Conservation (phyloP, 768 basidiomycete genomes). For the Scleroderma bovista region DNA sequence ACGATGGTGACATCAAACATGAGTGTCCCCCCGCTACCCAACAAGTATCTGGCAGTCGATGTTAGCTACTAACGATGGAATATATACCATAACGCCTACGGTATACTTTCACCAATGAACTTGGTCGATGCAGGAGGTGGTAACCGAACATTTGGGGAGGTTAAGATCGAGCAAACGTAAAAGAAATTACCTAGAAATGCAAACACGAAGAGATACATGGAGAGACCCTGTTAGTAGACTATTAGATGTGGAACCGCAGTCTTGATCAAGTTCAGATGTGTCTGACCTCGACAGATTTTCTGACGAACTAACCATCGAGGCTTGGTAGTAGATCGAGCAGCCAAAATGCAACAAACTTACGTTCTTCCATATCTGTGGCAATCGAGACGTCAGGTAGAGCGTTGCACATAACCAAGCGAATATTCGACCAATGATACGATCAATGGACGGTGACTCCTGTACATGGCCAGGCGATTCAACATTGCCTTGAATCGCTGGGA, state of each 20-base stretch:
- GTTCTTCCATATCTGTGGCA: slow-evolving; percentile 99
- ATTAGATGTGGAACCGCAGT: slow-evolving; percentile 2
- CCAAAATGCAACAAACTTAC: slow-evolving; percentile 44
- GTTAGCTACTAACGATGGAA: background rate
- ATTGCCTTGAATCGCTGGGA: slow-evolving; percentile 10
- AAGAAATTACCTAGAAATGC: slow-evolving; percentile 93
- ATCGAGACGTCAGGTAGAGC: slow-evolving; percentile 85
- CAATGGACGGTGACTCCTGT: slow-evolving; percentile 26
- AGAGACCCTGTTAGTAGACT: slow-evolving; percentile 60
- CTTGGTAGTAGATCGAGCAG: slow-evolving; percentile 1
- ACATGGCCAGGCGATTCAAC: slow-evolving; percentile 8
- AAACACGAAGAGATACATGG: slow-evolving; percentile 88
- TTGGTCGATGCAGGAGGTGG: slow-evolving; percentile 56
- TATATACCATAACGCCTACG: slow-evolving; percentile 46
- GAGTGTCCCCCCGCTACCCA: slow-evolving; percentile 91
- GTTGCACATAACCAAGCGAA: slow-evolving; percentile 95
- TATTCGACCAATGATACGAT: slow-evolving; percentile 79
- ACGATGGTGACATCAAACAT: slow-evolving; percentile 93
- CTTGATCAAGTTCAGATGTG: slow-evolving; percentile 1
- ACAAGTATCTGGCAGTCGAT: slow-evolving; percentile 54
- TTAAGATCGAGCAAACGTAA: slow-evolving; percentile 87
- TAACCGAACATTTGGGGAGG: slow-evolving; percentile 56
- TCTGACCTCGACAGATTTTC: slow-evolving; percentile 82
- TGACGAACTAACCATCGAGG: slow-evolving; percentile 51
- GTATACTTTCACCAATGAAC: slow-evolving; percentile 77